Conservation (phyloP, 2,329 filamentous ascomycete genomes). For the Diplocarpon rosae region DNA sequence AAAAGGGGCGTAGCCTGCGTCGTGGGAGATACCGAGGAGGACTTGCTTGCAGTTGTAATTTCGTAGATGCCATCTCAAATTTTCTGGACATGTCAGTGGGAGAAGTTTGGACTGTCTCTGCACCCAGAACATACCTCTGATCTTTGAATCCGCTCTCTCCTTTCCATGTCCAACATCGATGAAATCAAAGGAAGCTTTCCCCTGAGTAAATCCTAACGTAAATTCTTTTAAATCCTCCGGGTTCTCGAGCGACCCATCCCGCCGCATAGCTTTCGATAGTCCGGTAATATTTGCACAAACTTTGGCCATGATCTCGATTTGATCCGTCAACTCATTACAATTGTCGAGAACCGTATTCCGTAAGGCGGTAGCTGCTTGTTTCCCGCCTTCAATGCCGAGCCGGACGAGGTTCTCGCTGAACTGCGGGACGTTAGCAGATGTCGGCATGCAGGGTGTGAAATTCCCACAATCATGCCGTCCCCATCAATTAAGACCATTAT, state of each 20-base stretch:
- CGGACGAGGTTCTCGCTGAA: constrained; percentile 45
- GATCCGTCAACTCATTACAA: constrained; percentile 33
- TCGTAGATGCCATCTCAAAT: constrained; percentile 43
- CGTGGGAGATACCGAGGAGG: constrained; percentile 50
- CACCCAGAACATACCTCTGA: constrained; percentile 36
- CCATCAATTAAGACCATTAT: constrained; percentile 52
- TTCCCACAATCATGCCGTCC: constrained; percentile 46
- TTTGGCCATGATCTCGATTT: constrained; percentile 44
- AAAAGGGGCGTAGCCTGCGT: constrained; percentile 48
- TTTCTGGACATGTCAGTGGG: constrained; percentile 20
- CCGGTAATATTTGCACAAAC: constrained; percentile 43
- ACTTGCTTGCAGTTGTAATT: constrained; percentile 53
- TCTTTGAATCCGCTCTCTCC: constrained; percentile 48
- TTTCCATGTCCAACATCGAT: constrained; percentile 50
- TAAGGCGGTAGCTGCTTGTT: constrained; percentile 34
- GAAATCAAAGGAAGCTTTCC: constrained; percentile 49
- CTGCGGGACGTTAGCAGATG: constrained; percentile 28
- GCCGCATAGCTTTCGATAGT: constrained; percentile 38
- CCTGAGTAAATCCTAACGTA: constrained; percentile 47
- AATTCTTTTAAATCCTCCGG: constrained; percentile 43
- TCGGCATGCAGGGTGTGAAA: constrained; percentile 9
- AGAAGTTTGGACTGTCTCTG: not conserved
- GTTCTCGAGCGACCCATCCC: constrained; percentile 36
- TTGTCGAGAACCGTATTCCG: constrained; percentile 37
- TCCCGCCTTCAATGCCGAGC: constrained; percentile 36